Percentiles rank a stretch among this genome's conserved stretches.
Evolutionary conservation across 495 filamentous ascomycete species (phyloP).

Genomic region (Daldinia bambusicola): DNA sequence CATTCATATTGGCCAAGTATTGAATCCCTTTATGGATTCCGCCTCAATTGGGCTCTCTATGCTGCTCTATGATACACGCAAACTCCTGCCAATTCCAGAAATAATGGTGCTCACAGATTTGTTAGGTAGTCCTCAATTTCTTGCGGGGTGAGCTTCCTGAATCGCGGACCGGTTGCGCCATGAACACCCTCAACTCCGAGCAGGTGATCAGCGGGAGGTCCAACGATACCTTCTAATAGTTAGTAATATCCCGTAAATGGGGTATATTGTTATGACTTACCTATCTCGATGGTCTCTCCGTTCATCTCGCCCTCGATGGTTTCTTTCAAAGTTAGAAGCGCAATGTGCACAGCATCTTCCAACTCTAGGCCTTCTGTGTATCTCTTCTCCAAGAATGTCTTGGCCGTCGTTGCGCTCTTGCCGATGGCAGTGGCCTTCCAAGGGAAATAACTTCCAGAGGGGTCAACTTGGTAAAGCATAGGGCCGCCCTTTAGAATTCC

Average conservation of each 20-base stretch:
- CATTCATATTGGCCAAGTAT: slow-evolving; percentile 53
- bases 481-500: slow-evolving; percentile 96
- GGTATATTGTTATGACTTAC: slow-evolving; percentile 59
- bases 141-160: slow-evolving; percentile 94
- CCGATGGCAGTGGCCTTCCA: slow-evolving; percentile 99
- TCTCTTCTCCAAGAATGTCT: slow-evolving; percentile 98
- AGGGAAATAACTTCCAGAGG: slow-evolving; percentile 95
- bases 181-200: slow-evolving; percentile 94
- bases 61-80: slow-evolving; percentile 55
- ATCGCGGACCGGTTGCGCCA: slow-evolving; percentile 87
- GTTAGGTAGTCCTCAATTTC: slow-evolving; percentile 99
- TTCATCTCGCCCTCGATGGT: slow-evolving; percentile 99
- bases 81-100: slow-evolving; percentile 37
- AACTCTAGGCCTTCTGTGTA: slow-evolving; percentile 97
- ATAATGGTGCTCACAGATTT: slow-evolving; percentile 75
- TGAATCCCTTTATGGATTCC: slow-evolving; percentile 37
- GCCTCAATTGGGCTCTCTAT: slow-evolving; percentile 51
- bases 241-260: slow-evolving; percentile 41
- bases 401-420: slow-evolving; percentile 96
- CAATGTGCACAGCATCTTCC: slow-evolving; percentile 99
- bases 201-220: slow-evolving; percentile 89
- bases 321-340: slow-evolving; percentile 96
- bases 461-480: slow-evolving; percentile 98
- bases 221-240: slow-evolving; percentile 81
- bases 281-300: slow-evolving; percentile 98